Percentiles rank a stretch among this genome's conserved stretches.
Conservation (phyloP, 345 rosid species). For the Rhizophora mangle region DNA sequence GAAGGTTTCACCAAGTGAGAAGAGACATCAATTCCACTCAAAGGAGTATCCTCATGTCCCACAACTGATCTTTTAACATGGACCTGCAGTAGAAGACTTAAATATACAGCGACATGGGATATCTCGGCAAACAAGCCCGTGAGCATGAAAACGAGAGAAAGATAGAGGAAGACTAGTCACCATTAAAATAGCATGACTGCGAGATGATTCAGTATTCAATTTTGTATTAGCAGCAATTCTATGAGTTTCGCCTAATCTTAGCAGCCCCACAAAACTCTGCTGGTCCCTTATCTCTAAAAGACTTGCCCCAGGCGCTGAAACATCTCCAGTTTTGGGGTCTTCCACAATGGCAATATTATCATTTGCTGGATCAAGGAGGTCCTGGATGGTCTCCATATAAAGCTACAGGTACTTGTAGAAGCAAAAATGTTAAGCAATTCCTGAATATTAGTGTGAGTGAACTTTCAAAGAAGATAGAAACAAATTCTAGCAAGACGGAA, state of each 20-base stretch:
- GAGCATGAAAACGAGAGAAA: neutral
- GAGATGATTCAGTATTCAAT: constrained; percentile 34
- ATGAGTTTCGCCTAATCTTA: constrained; percentile 35
- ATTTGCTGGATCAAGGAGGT: constrained; percentile 32
- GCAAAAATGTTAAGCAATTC: constrained; percentile 2
- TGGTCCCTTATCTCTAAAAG: constrained; percentile 31
- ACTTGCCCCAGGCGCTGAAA: constrained; percentile 35
- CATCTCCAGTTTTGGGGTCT: constrained; percentile 36
- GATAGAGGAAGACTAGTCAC: constrained; percentile 12
- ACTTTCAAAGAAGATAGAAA: neutral
- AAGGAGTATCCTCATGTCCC: constrained; percentile 20
- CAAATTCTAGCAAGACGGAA: neutral
- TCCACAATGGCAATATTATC: constrained; percentile 33
- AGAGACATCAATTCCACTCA: constrained; percentile 19
- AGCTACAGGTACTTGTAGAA: constrained; percentile 18
- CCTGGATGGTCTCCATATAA: constrained; percentile 36
- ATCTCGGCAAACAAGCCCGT: neutral
- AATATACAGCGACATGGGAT: neutral
- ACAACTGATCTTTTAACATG: constrained; percentile 27
- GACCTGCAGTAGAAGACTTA: constrained; percentile 19
- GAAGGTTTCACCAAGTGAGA: constrained; percentile 32
- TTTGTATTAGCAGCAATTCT: constrained; percentile 37
- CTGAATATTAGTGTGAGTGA: neutral
- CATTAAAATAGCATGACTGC: constrained; percentile 37
- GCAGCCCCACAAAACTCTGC: constrained; percentile 27